Conservation (phyloP, 2,329 filamentous ascomycete genomes). For the Penicillium digitatum region DNA sequence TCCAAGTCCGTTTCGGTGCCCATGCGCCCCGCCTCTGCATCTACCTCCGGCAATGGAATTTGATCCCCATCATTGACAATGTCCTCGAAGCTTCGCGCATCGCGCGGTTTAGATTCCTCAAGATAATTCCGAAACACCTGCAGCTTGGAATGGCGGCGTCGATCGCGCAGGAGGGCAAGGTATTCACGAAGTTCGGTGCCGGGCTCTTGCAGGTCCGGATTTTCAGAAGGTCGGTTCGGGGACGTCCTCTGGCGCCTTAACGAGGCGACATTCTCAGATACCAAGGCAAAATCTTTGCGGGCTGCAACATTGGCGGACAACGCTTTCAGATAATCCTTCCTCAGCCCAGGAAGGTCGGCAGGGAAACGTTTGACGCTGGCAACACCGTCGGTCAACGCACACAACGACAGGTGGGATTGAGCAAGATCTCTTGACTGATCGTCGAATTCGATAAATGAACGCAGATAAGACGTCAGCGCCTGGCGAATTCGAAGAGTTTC, state of each 20-base stretch:
- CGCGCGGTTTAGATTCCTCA: slow-evolving; percentile 37
- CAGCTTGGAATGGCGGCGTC: slow-evolving; percentile 45
- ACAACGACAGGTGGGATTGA: slow-evolving; percentile 36
- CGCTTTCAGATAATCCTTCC: slow-evolving; percentile 46
- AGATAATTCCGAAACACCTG: slow-evolving; percentile 47
- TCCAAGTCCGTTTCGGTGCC: slow-evolving; percentile 26
- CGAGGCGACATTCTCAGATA: slow-evolving; percentile 32
- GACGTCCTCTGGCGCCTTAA: slow-evolving; percentile 26
- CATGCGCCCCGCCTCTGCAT: slow-evolving; percentile 12
- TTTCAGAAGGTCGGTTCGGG: slow-evolving; percentile 17
- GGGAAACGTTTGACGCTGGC: slow-evolving; percentile 35
- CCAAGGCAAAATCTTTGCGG: slow-evolving; percentile 36
- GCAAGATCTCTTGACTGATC: slow-evolving; percentile 23
- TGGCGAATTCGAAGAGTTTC: slow-evolving; percentile 41
- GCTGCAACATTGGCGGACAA: slow-evolving; percentile 43
- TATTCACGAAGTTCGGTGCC: slow-evolving; percentile 38
- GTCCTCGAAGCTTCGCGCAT: slow-evolving; percentile 19
- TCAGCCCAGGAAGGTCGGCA: slow-evolving; percentile 41
- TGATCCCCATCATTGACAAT: slow-evolving; percentile 20
- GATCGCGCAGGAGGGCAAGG: slow-evolving; percentile 45
- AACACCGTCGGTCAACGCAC: slow-evolving; percentile 32
- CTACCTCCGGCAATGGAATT: slow-evolving; percentile 16
- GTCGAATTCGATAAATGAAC: slow-evolving; percentile 35
- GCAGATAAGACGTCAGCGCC: slow-evolving; percentile 37
- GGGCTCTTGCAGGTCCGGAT: slow-evolving; percentile 15